A percentile compares a stretch with the other conserved stretches of the same genome.
These are phyloP conservation scores for Marchantia paleacea DNA, from an alignment of 225 moss, liverwort and hornwort genomes.

Conservation along the genomic window DNA sequence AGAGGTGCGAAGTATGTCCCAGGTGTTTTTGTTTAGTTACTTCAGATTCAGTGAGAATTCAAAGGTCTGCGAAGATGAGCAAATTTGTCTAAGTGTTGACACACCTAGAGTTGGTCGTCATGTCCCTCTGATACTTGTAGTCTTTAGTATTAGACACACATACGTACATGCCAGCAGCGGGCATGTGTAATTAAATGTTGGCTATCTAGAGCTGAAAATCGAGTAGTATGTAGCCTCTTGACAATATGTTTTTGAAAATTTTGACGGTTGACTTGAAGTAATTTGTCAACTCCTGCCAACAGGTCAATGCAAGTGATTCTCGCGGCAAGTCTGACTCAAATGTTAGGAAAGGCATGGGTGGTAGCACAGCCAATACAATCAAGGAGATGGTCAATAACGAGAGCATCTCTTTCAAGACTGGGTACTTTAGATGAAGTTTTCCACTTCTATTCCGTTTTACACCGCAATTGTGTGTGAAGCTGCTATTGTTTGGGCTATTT, in stretches of 20 bases:
- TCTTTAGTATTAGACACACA: background rate
- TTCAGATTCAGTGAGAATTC: no score
- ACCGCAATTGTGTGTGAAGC: no score
- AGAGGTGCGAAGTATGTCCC: slow-evolving; percentile 48
- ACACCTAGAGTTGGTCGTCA: no score
- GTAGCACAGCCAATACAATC: slow-evolving; percentile 87
- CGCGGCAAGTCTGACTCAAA: slow-evolving; percentile 94
- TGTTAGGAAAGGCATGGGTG: slow-evolving; percentile 70
- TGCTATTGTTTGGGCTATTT: background rate
- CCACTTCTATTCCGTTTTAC: background rate
- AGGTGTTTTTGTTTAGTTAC: no score
- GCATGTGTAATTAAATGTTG: background rate
- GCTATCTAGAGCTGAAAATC: background rate
- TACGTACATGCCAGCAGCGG: background rate
- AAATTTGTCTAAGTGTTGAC: no score
- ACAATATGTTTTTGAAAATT: no score
- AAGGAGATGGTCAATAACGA: slow-evolving; percentile 98
- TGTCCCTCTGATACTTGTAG: no score
- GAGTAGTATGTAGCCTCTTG: no score
- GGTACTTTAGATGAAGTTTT: slow-evolving; percentile 10
- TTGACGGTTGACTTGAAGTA: background rate
- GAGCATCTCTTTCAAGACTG: slow-evolving; percentile 59
- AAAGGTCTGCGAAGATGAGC: no score
- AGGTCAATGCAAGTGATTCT: slow-evolving; percentile 98
- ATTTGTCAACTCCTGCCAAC: background rate